Percentiles rank a stretch among this genome's conserved stretches.
phyloP scores from a whole-genome alignment of 129 eudicot genomes.

The Pseudognaphalium luteoalbum region DNA sequence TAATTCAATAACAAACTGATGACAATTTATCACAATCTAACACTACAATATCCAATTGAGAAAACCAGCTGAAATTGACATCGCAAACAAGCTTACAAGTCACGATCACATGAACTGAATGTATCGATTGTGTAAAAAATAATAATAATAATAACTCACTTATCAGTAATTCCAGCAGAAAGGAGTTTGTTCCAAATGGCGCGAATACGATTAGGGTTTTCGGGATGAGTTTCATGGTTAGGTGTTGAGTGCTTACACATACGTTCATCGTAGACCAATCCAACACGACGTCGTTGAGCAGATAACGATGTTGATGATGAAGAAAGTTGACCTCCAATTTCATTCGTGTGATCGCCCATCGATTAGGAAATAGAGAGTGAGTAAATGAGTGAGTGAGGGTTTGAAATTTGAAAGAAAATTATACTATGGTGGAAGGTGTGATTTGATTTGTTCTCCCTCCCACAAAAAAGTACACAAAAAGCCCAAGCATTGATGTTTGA shows the following conservation, averaged over 20 bases:
- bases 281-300: constrained; percentile 58
- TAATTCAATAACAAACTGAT: neutral
- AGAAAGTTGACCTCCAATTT: constrained; percentile 16
- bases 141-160: constrained; percentile 27
- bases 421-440: neutral
- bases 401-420: constrained; percentile 32
- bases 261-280: constrained; percentile 73
- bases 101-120: neutral
- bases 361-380: neutral
- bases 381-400: neutral
- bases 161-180: constrained; percentile 52
- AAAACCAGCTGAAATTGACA: too few species aligned
- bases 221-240: constrained; percentile 56
- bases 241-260: constrained; percentile 77
- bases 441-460: neutral
- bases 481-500: neutral
- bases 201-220: constrained; percentile 75
- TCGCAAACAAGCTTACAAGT: neutral
- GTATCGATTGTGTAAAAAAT: neutral
- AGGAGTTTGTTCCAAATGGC: constrained; percentile 71
- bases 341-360: constrained; percentile 10
- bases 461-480: neutral
- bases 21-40: constrained; percentile 1
- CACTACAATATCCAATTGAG: neutral
- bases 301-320: constrained; percentile 1